A percentile compares a stretch with the other conserved stretches of the same genome.
Evolutionary conservation across 164 flowering plant species (phyloP).

Genomic region (Tetrastigma voinierianum): DNA sequence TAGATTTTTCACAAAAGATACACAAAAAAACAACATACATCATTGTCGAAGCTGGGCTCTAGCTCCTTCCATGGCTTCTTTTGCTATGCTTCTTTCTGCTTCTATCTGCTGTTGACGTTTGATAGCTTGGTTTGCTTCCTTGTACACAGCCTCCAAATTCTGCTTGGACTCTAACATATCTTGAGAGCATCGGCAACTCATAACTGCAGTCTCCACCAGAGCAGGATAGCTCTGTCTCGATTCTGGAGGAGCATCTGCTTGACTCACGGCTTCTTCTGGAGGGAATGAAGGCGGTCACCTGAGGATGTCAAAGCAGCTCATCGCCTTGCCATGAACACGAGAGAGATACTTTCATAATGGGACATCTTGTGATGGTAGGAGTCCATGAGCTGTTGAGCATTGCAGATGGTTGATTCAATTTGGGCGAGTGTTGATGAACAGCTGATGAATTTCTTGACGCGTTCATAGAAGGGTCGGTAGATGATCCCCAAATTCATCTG

Average conservation of each 20-base stretch:
- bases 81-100: slow-evolving; percentile 9
- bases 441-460: slow-evolving; percentile 9
- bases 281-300: neutral
- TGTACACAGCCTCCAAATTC: slow-evolving; percentile 1
- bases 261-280: slow-evolving; percentile 4
- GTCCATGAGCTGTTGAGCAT: slow-evolving; percentile 3
- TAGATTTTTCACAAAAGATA: neutral
- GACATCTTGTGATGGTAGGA: neutral
- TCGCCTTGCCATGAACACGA: slow-evolving; percentile 1
- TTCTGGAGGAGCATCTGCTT: slow-evolving; percentile 5
- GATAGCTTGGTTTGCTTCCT: slow-evolving; percentile 5
- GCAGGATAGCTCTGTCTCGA: slow-evolving; percentile 5
- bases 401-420: slow-evolving; percentile 1
- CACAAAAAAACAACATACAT: neutral
- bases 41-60: slow-evolving; percentile 10
- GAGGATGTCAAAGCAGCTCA: slow-evolving; percentile 2
- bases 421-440: slow-evolving; percentile 7
- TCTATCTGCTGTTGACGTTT: neutral
- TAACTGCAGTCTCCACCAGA: slow-evolving; percentile 12
- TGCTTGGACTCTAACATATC: neutral
- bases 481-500: slow-evolving; percentile 12
- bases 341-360: neutral
- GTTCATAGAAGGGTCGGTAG: slow-evolving; percentile 4
- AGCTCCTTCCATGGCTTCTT: slow-evolving; percentile 24
- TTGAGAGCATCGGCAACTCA: neutral